phyloP scores from a whole-genome alignment of 805 yeast species.

The Kurtzmaniella cleridarum region DNA sequence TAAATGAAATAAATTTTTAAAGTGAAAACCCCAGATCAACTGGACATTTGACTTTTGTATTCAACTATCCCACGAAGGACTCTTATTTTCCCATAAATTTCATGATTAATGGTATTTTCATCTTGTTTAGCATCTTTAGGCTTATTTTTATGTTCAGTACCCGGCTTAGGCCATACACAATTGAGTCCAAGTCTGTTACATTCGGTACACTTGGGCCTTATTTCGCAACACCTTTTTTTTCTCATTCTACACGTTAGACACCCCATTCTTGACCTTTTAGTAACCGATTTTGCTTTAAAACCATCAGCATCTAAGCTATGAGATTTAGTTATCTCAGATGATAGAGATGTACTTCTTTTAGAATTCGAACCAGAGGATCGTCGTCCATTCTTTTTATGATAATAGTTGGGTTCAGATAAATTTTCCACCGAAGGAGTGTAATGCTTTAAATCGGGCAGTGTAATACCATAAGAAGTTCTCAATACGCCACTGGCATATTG shows the following conservation, averaged over 20 bases:
- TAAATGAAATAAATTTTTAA: not conserved
- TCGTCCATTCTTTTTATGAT: no score
- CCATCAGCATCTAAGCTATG: no score
- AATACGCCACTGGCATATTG: no score
- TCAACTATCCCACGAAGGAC: constrained; percentile 62
- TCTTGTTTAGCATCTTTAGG: constrained; percentile 45
- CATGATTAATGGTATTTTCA: constrained; percentile 51
- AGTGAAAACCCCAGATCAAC: not conserved
- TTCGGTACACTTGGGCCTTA: constrained; percentile 60
- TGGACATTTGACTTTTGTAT: constrained; percentile 17
- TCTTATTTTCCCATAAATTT: constrained; percentile 52
- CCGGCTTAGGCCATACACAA: constrained; percentile 74
- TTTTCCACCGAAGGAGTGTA: no score
- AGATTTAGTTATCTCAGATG: no score
- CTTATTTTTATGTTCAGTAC: constrained; percentile 55
- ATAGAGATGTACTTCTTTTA: no score
- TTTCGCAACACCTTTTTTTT: constrained; percentile 75
- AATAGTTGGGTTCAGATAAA: no score
- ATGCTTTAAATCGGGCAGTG: no score
- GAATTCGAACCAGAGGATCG: no score
- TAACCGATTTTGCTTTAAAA: constrained; percentile 9
- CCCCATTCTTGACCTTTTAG: constrained; percentile 63
- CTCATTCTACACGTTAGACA: constrained; percentile 74
- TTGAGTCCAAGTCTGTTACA: constrained; percentile 59
- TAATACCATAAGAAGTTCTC: no score